Conservation (phyloP, 805 yeast species). For the Starmera caribaea region DNA sequence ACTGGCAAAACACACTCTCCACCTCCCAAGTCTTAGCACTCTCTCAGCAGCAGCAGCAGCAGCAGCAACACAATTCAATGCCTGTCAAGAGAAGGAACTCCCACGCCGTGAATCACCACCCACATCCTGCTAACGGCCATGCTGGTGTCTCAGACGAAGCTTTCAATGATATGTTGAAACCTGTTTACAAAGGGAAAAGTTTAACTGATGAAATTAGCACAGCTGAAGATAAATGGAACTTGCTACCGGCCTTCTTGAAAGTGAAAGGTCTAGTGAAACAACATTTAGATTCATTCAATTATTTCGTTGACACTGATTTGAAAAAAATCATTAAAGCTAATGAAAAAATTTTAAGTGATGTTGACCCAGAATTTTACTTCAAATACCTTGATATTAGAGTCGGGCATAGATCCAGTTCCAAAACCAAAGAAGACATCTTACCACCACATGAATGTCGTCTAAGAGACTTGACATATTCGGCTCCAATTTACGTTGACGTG, state of each 20-base stretch:
- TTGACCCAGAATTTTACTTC: constrained; percentile 92
- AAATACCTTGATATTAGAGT: constrained; percentile 90
- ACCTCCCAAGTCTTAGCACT: too few relatives aligned
- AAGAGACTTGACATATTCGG: constrained; percentile 89
- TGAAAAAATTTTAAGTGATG: constrained; percentile 82
- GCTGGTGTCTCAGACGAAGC: constrained; percentile 38
- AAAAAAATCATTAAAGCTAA: constrained; percentile 90
- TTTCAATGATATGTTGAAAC: constrained; percentile 69
- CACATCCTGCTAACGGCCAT: constrained; percentile 8
- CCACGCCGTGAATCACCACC: constrained; percentile 3
- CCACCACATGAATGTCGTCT: constrained; percentile 95
- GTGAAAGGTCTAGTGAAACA: constrained; percentile 96
- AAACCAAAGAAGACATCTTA: constrained; percentile 45
- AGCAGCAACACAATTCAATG: constrained; percentile 4
- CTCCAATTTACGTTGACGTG: constrained; percentile 93
- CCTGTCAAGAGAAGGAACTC: constrained; percentile 17
- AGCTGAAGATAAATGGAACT: constrained; percentile 94
- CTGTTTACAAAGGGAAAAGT: constrained; percentile 76
- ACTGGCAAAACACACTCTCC: background rate
- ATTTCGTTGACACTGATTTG: constrained; percentile 87
- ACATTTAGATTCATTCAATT: constrained; percentile 96
- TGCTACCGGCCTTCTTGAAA: constrained; percentile 89
- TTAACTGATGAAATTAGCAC: constrained; percentile 83
- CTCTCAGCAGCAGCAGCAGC: background rate
- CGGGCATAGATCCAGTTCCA: constrained; percentile 62